Evolutionary conservation across 2,329 filamentous ascomycete genomes (phyloP), one percentile per base, ranked within the genome.

Genomic region (Xylaria sp.): DNA sequence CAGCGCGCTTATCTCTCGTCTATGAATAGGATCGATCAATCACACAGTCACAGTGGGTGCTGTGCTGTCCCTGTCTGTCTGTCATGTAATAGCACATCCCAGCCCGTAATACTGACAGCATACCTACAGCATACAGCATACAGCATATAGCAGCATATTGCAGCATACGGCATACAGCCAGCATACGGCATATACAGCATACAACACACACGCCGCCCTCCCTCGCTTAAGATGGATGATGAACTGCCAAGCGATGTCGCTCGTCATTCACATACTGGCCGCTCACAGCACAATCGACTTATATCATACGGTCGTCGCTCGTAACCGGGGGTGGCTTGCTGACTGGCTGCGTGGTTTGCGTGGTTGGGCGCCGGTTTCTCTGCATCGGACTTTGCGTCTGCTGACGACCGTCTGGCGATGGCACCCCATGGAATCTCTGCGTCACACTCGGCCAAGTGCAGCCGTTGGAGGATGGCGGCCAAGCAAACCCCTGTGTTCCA

Each of bases 381-480:
- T 61, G 65, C 34, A 55, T 51, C 50, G 61, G 60, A 59, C 54
- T 64, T 48, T 51, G 21, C 17, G 54, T 36, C 58, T 63, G 67
- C 63, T 69, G 63, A 69, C 59, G 59, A 19, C 39, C 12, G 30
- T 36, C 34, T 55, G 51, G 39, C 47, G n/a, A 57, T 61, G 30
- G 27, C 34, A 34, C 61, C 50, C 58, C 51, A 56, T 68, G 48
- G 47, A 63, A 24, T 36, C 61, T 72, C 32, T 73, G 71, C 71
- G 71, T 74, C 72, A 75, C 72, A 68, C 68, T 64, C 68, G 63
- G 64, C 36, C 65, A 55, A 70, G 69, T 57, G 73, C 71, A 70
- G 69, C 70, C 61, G 60, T 58, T 19, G 61, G 61, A 50, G 48
- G 53, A 61, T 59, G 42, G 59, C 65, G 55, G 51, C 69, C 71